Base-by-base conservation (phyloP, 441 rosid genomes). In the Croton laevigatus region DNA sequence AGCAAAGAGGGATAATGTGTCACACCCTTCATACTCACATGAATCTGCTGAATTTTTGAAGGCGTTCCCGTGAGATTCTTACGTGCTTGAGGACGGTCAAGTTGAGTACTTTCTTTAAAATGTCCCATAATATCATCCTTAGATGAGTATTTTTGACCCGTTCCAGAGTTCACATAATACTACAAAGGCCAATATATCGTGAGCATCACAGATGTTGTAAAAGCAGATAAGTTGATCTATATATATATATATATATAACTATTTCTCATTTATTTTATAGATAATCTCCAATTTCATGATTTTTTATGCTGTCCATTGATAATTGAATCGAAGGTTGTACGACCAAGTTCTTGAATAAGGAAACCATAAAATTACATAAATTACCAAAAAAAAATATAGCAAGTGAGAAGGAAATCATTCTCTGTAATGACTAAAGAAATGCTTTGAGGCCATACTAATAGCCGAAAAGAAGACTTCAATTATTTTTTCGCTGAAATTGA, bases 111-210 rank as follows among this genome's bases (percentile, higher is more conserved):
- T 71, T 62, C 73, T 63, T 66, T 52, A 42, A 57, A 27, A 74
- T 80, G 71, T 40, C 57, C 75, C 60, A 86, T 69, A 60, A 89
- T 77, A 42, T 82, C 86, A 66, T 83, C 86, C 82, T 79, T 89
- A 23, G 82, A 80, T 52, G 36, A 85, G 68, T 80, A 82, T 72
- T 72, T 86, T 46, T 78, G 74, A 62, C 88, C 82, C 3, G 87
- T 87, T 59, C 55, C 76, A 67, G 73, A 17, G 67, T 87, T 78
- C 38, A 72, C 61, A 65, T 84, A 89, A 22, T 70, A 81, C 92
- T 89, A 70, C 81, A 77, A 75, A 62, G 71, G 8, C 59, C 73
- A 71, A 51, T 44, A 63, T 57, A 71, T 17, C 12, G 58, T 53
- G 27, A n/a, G n/a, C n/a, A n/a, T n/a, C n/a, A n/a, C n/a, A n/a